Base-by-base conservation (phyloP, 352 stramenopile genomes). In the Plasmopara halstedii region DNA sequence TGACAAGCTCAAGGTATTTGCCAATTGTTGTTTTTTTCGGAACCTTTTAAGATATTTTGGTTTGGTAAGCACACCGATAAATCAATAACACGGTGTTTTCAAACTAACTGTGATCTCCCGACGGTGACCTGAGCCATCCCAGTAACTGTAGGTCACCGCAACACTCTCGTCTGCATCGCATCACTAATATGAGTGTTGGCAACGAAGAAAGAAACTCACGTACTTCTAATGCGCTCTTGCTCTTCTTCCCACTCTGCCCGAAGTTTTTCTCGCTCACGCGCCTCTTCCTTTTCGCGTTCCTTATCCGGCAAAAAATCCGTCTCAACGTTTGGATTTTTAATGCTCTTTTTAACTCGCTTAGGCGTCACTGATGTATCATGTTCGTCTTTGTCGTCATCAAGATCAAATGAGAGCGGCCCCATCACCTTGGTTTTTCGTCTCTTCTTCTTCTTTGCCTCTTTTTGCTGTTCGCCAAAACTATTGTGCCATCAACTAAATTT, bases 61-160 rank as follows among this genome's bases (percentile, higher is more conserved):
- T 35, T 35, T 1, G 2, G 11, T 14, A 17, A 18, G 4, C 7
- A 13, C 31, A 18, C 23, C 13, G 22, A 19, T 9, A 37, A 35
- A 3, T 5, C 21, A 37, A 7, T 46, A 26, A 3, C 17, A 21
- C 21, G 11, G 9, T 7, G 23, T n/a, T 32, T 56, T 20, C 19
- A 22, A 18, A 48, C 52, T 53, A 19, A 97, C 85, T 20, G 68
- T 85, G 19, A 98, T 87, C 37, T 87, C 80, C 31, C 92, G 72
- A 35, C 95, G 76, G 84, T 99, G 95, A 1, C 95, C 96, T 13
- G 83, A 96, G 17, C 96, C 96, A 61, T 99, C 95, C 94, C 94
- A 99, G 64, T 98, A 99, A 32, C 83, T 97, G 75, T 98, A 99
- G 6, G 91, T 97, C 32, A 99, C 95, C 43, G 95, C 70, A 20